Evolutionary conservation across 768 basidiomycete genomes (phyloP), one percentile per base, ranked within the genome.

Genomic region (Termitomyces sp.): DNA sequence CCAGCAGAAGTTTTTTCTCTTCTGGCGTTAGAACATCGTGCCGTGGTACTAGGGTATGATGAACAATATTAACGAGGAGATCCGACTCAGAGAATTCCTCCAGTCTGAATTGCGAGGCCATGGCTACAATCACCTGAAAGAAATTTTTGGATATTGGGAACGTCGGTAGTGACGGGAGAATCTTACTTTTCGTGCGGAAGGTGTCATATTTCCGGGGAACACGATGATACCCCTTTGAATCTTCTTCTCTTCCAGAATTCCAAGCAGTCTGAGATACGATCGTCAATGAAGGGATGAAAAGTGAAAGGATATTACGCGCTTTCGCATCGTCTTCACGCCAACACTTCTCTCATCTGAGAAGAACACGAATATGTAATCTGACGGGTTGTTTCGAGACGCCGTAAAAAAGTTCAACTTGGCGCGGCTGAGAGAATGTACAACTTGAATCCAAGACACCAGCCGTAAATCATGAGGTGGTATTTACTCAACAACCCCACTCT

Each of bases 41-140:
- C 58, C 81, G 84, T 45, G 97, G 97, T 1, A 99, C 97, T 37
- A 99, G 81, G 21, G 90, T 90, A 67, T 99, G 97, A 65, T 94
- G 89, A 5, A 92, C 94, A 66, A 99, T 98, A 72, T 99, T 99
- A 61, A 99, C 97, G 6, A 98, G 81, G 17, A 99, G 76, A 70
- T 98, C 96, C 11, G 94, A 84, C 72, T 98, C 97, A 19, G 94
- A 90, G 70, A 98, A 99, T 64, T 97, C 95, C 69, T 98, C 97
- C 35, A 99, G 80, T 52, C 84, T 82, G 73, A 89, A 98, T 64
- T 91, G 84, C 6, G 80, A 73, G 32, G 89, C 81, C 89, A 98
- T 93, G 17, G 90, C 93, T 43, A 86, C 84, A 61, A 99, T 93
- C 56, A 97, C 91, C 96, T 98, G 53, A 48, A 58, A 8, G 52